A percentile compares a stretch with the other conserved stretches of the same genome.
These are phyloP conservation scores for Rhododendron griersonianum DNA, from an alignment of 148 eudicot species.

Conservation along the genomic window DNA sequence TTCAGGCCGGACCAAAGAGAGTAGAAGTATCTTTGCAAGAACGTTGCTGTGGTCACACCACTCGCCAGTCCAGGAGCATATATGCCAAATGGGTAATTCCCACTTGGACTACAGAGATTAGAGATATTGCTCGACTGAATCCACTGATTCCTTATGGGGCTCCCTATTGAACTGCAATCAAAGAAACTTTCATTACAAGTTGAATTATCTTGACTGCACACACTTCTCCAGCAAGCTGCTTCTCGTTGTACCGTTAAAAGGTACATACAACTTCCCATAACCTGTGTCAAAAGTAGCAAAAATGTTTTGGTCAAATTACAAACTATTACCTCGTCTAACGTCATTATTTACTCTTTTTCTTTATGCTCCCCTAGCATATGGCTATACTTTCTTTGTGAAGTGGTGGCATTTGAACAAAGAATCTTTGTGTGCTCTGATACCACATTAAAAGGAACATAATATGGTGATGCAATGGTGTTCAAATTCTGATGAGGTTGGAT, in stretches of 20 bases:
- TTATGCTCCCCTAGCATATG: not conserved
- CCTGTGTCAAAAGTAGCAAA: constrained; percentile 25
- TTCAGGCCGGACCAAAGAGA: constrained; percentile 80
- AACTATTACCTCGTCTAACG: not conserved
- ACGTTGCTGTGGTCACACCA: constrained; percentile 31
- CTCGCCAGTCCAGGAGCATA: constrained; percentile 46
- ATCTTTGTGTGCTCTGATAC: not conserved
- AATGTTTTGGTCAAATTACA: not conserved
- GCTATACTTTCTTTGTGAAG: not conserved
- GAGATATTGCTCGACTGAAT: constrained; percentile 46
- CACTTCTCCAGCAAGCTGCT: constrained; percentile 64
- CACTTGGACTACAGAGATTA: constrained; percentile 32
- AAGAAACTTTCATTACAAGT: constrained; percentile 40
- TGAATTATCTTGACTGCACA: constrained; percentile 26
- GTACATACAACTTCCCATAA: constrained; percentile 72
- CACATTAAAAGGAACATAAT: not conserved
- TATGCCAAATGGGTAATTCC: constrained; percentile 50
- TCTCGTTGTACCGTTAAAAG: constrained; percentile 61
- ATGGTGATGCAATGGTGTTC: not conserved
- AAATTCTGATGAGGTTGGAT: not conserved
- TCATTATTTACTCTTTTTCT: not conserved
- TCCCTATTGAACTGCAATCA: constrained; percentile 37
- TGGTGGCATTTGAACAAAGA: not conserved
- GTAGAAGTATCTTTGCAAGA: constrained; percentile 58
- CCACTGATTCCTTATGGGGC: constrained; percentile 43